Evolutionary conservation across 2,329 filamentous ascomycete species (phyloP).

Genomic region (Trichocomaceae sp.): DNA sequence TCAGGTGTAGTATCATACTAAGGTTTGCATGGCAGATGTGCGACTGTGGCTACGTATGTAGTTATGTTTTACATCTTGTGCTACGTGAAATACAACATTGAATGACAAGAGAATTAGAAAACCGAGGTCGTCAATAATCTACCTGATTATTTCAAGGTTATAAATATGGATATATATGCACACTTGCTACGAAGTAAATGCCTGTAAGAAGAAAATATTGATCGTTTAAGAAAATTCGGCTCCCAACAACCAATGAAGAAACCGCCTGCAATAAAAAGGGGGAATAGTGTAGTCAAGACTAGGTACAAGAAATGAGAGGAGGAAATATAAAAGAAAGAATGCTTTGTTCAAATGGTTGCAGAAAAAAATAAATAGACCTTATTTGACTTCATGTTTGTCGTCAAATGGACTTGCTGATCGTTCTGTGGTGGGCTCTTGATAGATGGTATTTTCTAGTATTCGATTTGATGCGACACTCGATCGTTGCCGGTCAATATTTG

Average conservation of each 20-base stretch:
- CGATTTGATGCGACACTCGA: conserved; percentile 27
- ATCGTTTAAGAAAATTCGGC: too few species aligned
- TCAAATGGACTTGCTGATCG: conserved; percentile 12
- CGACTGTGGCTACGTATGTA: too few species aligned
- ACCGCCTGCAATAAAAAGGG: conserved; percentile 2
- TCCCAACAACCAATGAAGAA: not conserved
- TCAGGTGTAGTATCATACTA: not conserved
- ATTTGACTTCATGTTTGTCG: conserved; percentile 15
- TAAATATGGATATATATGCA: too few species aligned
- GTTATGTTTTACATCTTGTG: too few species aligned
- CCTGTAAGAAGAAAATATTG: too few species aligned
- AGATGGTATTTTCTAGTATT: conserved; percentile 17
- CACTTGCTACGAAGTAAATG: too few species aligned
- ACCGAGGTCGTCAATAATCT: too few species aligned
- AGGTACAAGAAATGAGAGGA: conserved; percentile 3
- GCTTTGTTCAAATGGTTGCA: not conserved
- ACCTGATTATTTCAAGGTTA: too few species aligned
- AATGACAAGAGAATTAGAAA: too few species aligned
- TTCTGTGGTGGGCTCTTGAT: conserved; percentile 1
- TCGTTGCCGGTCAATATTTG: conserved; percentile 15
- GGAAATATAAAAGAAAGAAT: not conserved
- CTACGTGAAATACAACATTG: too few species aligned
- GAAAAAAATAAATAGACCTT: not conserved
- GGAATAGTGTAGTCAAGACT: conserved; percentile 5
- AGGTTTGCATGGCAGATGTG: too few species aligned